Evolutionary conservation across 495 filamentous ascomycete species (phyloP).

Genomic region (Penicillium odoratum): DNA sequence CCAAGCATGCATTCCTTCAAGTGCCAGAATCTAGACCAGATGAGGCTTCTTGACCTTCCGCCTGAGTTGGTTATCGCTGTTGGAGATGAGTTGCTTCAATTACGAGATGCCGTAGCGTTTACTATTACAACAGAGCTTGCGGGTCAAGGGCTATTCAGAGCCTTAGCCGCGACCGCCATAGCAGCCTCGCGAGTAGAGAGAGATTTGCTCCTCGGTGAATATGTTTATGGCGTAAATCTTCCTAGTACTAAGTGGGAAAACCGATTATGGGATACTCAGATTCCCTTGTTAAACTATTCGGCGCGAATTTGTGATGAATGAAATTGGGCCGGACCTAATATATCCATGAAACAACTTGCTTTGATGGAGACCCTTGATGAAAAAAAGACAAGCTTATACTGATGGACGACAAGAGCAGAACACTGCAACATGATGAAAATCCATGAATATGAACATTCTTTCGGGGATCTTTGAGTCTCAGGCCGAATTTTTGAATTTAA

Average conservation of each 20-base stretch:
- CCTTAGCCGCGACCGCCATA: slow-evolving; percentile 66
- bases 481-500: slow-evolving; percentile 38
- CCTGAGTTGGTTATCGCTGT: too few relatives aligned
- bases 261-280: slow-evolving; percentile 50
- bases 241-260: slow-evolving; percentile 30
- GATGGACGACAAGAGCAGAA: slow-evolving; percentile 12
- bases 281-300: slow-evolving; percentile 65
- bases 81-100: too few relatives aligned
- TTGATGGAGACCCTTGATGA: slow-evolving; percentile 29
- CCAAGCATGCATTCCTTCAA: too few relatives aligned
- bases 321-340: slow-evolving; percentile 64
- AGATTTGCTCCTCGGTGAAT: slow-evolving; percentile 45
- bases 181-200: slow-evolving; percentile 43
- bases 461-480: slow-evolving; percentile 46
- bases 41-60: too few relatives aligned
- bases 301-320: slow-evolving; percentile 55
- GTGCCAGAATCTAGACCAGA: too few relatives aligned
- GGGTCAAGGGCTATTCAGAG: slow-evolving; percentile 75
- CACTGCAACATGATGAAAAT: slow-evolving; percentile 22
- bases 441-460: slow-evolving; percentile 27
- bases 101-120: neutral
- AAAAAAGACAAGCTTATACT: slow-evolving; percentile 6
- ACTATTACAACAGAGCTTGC: slow-evolving; percentile 74
- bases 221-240: slow-evolving; percentile 31
- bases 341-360: slow-evolving; percentile 65